These are phyloP conservation scores for Alternaria ethzedia DNA, from an alignment of 2,329 filamentous ascomycete genomes.

Conservation along the genomic window DNA sequence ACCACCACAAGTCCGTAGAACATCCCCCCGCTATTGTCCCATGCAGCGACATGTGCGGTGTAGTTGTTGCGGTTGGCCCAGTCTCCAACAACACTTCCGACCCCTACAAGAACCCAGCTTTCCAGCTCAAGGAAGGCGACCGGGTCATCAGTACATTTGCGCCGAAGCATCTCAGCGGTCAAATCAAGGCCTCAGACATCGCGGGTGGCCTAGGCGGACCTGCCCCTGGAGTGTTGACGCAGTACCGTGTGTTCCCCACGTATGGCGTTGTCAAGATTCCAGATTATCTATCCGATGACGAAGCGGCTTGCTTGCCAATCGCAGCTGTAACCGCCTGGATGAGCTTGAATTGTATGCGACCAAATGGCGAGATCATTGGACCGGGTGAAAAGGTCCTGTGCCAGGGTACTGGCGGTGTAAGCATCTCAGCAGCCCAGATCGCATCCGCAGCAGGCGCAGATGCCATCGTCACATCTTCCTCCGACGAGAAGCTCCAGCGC, in stretches of 20 bases:
- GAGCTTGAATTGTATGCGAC: conserved; percentile 66
- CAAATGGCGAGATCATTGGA: conserved; percentile 59
- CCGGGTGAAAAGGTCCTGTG: conserved; percentile 46
- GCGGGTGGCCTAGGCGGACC: conserved; percentile 66
- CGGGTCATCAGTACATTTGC: conserved; percentile 72
- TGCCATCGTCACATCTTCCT: conserved; percentile 66
- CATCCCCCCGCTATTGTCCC: conserved; percentile 60
- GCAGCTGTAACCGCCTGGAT: conserved; percentile 70
- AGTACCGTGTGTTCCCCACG: conserved; percentile 66
- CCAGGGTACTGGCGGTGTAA: conserved; percentile 55
- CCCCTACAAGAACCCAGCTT: conserved; percentile 54
- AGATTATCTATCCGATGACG: conserved; percentile 63
- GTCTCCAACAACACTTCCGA: conserved; percentile 45
- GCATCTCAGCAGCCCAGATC: conserved; percentile 50
- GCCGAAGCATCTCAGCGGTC: conserved; percentile 62
- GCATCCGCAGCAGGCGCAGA: conserved; percentile 51
- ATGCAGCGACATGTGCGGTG: conserved; percentile 74
- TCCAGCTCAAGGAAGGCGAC: conserved; percentile 56
- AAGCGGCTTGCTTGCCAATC: conserved; percentile 67
- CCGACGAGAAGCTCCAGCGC: conserved; percentile 59
- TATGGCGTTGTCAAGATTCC: conserved; percentile 64
- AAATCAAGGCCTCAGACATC: conserved; percentile 63
- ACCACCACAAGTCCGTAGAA: conserved; percentile 65
- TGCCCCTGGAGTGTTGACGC: conserved; percentile 62
- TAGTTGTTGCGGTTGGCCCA: conserved; percentile 59